Evolutionary conservation across 2,329 filamentous ascomycete species (phyloP).

Genomic region (Blumeriella jaapii): DNA sequence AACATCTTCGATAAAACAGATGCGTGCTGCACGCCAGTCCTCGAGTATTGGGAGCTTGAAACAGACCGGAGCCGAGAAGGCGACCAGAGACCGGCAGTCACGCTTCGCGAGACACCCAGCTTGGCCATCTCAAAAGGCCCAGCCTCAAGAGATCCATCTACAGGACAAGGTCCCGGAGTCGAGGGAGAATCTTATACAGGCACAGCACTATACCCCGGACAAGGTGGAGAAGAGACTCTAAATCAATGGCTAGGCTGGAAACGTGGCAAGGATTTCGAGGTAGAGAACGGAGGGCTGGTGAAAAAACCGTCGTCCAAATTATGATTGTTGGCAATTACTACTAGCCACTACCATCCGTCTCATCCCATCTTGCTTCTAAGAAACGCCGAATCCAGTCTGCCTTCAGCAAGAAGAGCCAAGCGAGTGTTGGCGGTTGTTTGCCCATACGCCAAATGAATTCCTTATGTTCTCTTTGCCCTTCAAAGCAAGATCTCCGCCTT

Average conservation of each 20-base stretch:
- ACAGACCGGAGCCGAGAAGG: conserved; percentile 38
- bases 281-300: conserved; percentile 50
- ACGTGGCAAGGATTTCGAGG: conserved; percentile 58
- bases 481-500: background rate
- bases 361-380: background rate
- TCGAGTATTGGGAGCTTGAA: conserved; percentile 64
- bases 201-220: conserved; percentile 47
- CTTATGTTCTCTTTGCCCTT: too few species aligned
- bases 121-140: conserved; percentile 43
- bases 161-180: conserved; percentile 52
- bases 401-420: background rate
- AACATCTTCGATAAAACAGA: conserved; percentile 77
- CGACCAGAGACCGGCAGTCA: conserved; percentile 61
- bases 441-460: background rate
- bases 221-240: conserved; percentile 61
- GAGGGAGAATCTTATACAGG: conserved; percentile 57
- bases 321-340: conserved; percentile 26
- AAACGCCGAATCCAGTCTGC: conserved; percentile 3
- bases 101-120: conserved; percentile 57
- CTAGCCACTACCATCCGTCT: background rate
- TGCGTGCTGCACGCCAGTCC: conserved; percentile 82
- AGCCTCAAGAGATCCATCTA: conserved; percentile 26
- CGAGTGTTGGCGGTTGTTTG: background rate
- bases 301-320: conserved; percentile 34
- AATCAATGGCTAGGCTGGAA: conserved; percentile 68